phyloP scores from a whole-genome alignment of 345 rosid genomes.

The Citrus reticulata region DNA sequence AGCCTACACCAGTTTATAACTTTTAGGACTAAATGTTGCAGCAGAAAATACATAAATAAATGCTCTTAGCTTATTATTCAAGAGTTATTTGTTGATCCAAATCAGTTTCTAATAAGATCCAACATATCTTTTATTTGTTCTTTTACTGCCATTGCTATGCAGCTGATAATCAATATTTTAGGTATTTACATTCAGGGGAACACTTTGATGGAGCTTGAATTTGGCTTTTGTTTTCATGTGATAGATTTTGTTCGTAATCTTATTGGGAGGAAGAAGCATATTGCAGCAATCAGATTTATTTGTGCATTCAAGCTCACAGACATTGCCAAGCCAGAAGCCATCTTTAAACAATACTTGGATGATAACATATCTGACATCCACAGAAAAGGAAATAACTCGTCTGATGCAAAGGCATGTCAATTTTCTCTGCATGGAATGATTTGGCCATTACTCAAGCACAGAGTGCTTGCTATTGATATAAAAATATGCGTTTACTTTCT shows the following conservation, averaged over 20 bases:
- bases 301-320: slow-evolving; percentile 29
- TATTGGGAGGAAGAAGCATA: slow-evolving; percentile 15
- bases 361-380: not conserved
- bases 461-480: not conserved
- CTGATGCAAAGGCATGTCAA: slow-evolving; percentile 22
- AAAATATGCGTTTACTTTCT: not conserved
- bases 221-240: not conserved
- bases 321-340: slow-evolving; percentile 18
- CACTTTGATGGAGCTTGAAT: not conserved
- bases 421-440: not conserved
- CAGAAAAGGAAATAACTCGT: not conserved
- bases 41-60: not conserved
- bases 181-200: not conserved
- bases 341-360: slow-evolving; percentile 19
- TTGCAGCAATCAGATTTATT: slow-evolving; percentile 29
- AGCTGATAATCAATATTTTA: not conserved
- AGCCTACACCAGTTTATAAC: too few species aligned
- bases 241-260: slow-evolving; percentile 35
- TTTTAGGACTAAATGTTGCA: not conserved
- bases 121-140: not conserved
- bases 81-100: not conserved
- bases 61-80: not conserved
- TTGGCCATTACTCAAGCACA: not conserved
- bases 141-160: not conserved
- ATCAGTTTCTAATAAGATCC: not conserved